Percentiles rank a stretch among this genome's conserved stretches.
Evolutionary conservation across 768 basidiomycete genomes (phyloP).

Genomic region (Suillus occidentalis): DNA sequence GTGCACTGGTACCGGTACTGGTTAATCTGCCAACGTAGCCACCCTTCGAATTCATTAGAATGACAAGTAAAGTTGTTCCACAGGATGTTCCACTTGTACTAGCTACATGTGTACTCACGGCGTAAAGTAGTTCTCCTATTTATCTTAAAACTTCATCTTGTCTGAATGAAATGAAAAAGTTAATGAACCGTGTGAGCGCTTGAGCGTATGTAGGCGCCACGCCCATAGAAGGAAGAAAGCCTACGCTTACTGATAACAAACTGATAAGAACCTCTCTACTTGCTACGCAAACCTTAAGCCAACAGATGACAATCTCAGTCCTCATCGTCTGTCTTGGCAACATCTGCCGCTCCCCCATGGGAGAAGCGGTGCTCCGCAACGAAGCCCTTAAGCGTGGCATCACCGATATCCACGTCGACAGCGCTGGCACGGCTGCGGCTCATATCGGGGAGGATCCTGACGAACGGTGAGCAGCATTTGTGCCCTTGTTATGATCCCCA

Average conservation of each 20-base stretch:
- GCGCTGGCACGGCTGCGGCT: conserved; percentile 83
- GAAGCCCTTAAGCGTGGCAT: conserved; percentile 66
- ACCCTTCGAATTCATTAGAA: background rate
- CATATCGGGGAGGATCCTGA: conserved; percentile 86
- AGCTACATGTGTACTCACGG: background rate
- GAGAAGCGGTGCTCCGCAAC: conserved; percentile 80
- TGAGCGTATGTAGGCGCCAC: background rate
- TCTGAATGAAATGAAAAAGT: background rate
- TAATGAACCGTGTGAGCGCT: background rate
- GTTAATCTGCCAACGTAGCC: background rate
- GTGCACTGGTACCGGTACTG: background rate
- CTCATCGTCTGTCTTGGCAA: conserved; percentile 82
- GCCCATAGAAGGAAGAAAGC: background rate
- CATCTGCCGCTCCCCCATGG: conserved; percentile 91
- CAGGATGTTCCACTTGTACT: background rate
- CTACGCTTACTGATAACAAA: background rate
- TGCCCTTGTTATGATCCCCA: background rate
- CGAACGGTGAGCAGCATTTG: conserved; percentile 52
- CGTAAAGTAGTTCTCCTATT: background rate
- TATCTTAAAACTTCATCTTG: background rate
- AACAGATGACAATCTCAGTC: conserved; percentile 45
- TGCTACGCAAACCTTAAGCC: background rate
- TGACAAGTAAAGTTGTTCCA: background rate
- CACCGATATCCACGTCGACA: conserved; percentile 66
- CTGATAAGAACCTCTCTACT: background rate